These are phyloP conservation scores for Isoetes taiwanensis DNA, from an alignment of 75 land plant species.

Conservation along the genomic window DNA sequence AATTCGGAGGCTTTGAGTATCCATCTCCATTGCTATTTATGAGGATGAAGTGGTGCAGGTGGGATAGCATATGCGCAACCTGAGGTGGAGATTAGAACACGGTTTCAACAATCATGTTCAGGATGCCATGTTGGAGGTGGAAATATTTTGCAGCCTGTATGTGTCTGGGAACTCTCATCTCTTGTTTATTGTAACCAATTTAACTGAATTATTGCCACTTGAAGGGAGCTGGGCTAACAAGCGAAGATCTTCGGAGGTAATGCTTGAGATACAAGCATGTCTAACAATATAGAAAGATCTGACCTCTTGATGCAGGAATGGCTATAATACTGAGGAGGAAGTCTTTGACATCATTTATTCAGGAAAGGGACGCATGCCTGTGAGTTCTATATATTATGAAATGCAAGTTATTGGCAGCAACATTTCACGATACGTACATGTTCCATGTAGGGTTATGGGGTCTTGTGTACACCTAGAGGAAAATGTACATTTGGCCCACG, in stretches of 20 bases:
- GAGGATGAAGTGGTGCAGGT: too few species aligned
- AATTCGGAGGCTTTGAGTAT: too few species aligned
- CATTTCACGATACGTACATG: background rate
- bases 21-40: too few species aligned
- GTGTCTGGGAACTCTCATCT: background rate
- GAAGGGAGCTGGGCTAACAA: slow-evolving; percentile 19
- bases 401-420: background rate
- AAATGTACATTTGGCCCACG: slow-evolving; percentile 84
- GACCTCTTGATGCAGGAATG: slow-evolving; percentile 39
- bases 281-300: background rate
- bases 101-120: slow-evolving; percentile 47
- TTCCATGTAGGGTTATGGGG: slow-evolving; percentile 69
- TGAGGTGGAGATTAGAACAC: background rate
- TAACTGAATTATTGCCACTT: background rate
- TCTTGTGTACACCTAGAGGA: slow-evolving; percentile 68
- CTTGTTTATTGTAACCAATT: background rate
- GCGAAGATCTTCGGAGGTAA: slow-evolving; percentile 15
- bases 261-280: slow-evolving; percentile 4
- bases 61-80: too few species aligned
- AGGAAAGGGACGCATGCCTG: slow-evolving; percentile 89
- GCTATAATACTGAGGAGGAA: slow-evolving; percentile 39
- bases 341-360: slow-evolving; percentile 51
- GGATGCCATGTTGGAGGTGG: slow-evolving; percentile 87
- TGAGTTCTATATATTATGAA: slow-evolving; percentile 13
- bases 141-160: slow-evolving; percentile 73